A percentile compares a stretch with the other conserved stretches of the same genome.
phyloP scores from a whole-genome alignment of 2,329 filamentous ascomycete genomes.

The Emergomyces africanus region DNA sequence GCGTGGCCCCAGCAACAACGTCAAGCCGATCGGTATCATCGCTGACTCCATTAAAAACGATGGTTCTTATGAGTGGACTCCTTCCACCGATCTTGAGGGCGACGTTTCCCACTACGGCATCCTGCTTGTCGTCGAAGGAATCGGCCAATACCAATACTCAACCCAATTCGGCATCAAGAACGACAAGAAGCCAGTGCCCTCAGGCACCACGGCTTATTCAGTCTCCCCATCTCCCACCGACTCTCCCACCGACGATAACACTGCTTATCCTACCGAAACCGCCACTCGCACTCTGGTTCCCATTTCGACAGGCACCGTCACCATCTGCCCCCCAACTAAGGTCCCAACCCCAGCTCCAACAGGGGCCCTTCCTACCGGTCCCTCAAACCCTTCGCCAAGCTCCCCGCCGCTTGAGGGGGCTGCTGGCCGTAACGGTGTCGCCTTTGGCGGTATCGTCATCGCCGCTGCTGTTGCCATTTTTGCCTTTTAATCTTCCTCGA shows the following conservation, averaged over 20 bases:
- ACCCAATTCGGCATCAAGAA: conserved; percentile 48
- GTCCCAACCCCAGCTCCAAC: conserved; percentile 6
- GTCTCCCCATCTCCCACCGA: not conserved
- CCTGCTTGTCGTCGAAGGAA: conserved; percentile 47
- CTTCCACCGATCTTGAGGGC: conserved; percentile 34
- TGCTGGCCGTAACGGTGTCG: conserved; percentile 9
- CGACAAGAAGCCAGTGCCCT: conserved; percentile 8
- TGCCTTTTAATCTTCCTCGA: conserved; percentile 10
- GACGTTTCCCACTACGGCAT: conserved; percentile 46
- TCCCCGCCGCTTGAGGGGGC: conserved; percentile 6
- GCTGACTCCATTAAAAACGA: conserved; percentile 43
- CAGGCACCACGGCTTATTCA: conserved; percentile 3
- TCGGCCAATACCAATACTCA: conserved; percentile 48
- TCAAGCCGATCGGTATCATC: conserved; percentile 38
- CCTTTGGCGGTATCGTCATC: conserved; percentile 9
- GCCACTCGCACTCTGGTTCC: conserved; percentile 3
- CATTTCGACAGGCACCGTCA: conserved; percentile 13
- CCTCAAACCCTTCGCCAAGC: conserved; percentile 7
- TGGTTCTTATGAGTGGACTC: conserved; percentile 45
- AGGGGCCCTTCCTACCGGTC: conserved; percentile 4
- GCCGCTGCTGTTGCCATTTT: conserved; percentile 10
- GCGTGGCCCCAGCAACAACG: conserved; percentile 45
- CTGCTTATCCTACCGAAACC: not conserved
- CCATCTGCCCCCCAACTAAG: conserved; percentile 14
- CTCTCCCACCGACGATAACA: conserved; percentile 1